Percentiles rank a stretch among this genome's conserved stretches.
Conservation (phyloP, 2,329 filamentous ascomycete genomes). For the Cytospora mali region DNA sequence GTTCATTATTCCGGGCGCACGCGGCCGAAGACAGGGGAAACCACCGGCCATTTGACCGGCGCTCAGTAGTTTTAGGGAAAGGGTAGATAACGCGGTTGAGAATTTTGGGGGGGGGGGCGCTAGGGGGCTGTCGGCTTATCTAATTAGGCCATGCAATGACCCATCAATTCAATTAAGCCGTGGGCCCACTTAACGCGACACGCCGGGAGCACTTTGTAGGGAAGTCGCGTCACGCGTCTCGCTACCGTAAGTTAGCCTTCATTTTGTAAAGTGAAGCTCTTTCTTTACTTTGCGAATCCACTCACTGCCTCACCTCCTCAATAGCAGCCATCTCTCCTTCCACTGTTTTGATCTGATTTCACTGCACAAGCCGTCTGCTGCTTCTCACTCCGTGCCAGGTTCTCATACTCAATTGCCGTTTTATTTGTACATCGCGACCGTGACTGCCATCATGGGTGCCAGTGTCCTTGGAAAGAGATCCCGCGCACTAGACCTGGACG, state of each 20-base stretch:
- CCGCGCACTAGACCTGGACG: slow-evolving; percentile 12
- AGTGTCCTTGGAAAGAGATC: slow-evolving; percentile 39
- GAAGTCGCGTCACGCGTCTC: slow-evolving; percentile 15
- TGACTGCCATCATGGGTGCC: slow-evolving; percentile 32
- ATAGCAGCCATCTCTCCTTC: slow-evolving; percentile 9
- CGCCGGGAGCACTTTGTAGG: neutral
- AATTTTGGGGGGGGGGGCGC: neutral
- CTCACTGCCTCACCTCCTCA: slow-evolving; percentile 9
- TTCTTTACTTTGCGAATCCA: slow-evolving; percentile 2
- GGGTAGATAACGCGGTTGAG: neutral
- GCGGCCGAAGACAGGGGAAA: slow-evolving; percentile 18
- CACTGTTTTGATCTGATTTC: neutral
- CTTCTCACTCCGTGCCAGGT: slow-evolving; percentile 2
- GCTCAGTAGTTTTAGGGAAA: neutral
- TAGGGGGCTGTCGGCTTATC: neutral
- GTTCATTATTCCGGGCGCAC: slow-evolving; percentile 17
- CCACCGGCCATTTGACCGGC: neutral
- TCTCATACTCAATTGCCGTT: neutral
- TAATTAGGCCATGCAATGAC: neutral
- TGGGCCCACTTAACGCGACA: slow-evolving; percentile 8
- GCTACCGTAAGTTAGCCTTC: neutral
- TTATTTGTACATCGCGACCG: slow-evolving; percentile 3
- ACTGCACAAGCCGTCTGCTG: slow-evolving; percentile 23
- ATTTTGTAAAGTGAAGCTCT: neutral
- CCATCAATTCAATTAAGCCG: neutral